Evolutionary conservation across 2,329 filamentous ascomycete genomes (phyloP), one percentile per base, ranked within the genome.

Genomic region (Leptographium wingfieldii): DNA sequence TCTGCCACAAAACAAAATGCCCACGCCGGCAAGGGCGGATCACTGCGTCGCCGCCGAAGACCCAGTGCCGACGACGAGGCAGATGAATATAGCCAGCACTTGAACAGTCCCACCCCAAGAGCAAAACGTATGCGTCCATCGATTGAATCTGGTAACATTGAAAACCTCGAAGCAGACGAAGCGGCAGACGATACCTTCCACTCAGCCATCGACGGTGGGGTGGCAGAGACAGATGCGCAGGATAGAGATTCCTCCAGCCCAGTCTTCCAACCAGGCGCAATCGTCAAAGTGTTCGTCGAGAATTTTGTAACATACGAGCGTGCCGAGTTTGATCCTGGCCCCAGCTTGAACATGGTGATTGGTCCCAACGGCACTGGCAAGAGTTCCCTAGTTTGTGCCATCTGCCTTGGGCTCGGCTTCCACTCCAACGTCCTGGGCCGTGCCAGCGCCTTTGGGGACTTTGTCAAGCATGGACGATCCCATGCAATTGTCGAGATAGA

Each of bases 281-380:
- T 99, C 66, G 85, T 96, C 56, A 84, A 92, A 43, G 90, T 99
- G 55, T 87, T 84, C 66, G 80, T 97, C 53, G 82, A 80, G 56
- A 89, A 97, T 72, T 99, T 99, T 67, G 90, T 99, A 59, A 99
- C 94, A 0, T 99, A 99, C 73, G 91, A 89, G 56, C 84, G 86
- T 58, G 92, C 91, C 59, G 92, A 96, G 65, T 96, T 97, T 72
- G 83, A 87, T 61, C 90, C 91, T 14, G 94, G 94, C 0, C 92
- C 94, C 0, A 92, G 89, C 69, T 73, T 99, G 68, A 99, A 99
- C 71, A 97, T 99, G 92, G 86, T 99, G 58, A 96, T 99, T 66
- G 94, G 94, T 0, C 94, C 94, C n/a, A 99, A 99, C 68, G 94
- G 94, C 40, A 97, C 94, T 0, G 94, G 94, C 59, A 99, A 99